These are phyloP conservation scores for Psilocybe azurescens DNA, from an alignment of 768 basidiomycete species.

Conservation along the genomic window DNA sequence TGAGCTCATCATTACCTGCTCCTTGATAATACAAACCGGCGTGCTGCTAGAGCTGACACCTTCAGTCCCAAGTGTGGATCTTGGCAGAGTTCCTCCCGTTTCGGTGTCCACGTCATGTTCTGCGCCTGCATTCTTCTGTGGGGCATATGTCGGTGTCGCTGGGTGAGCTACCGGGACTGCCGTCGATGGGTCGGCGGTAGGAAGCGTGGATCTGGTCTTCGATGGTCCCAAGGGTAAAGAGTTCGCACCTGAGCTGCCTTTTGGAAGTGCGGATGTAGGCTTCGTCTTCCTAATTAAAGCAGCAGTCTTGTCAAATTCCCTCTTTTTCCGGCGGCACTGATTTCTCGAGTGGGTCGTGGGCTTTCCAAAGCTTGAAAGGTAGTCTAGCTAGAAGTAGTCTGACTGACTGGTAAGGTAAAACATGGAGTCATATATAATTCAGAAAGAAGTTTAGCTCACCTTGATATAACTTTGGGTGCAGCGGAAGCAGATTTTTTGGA, in stretches of 20 bases:
- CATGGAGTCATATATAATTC: no score
- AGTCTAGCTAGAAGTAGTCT: no score
- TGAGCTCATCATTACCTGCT: constrained; percentile 51
- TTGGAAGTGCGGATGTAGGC: constrained; percentile 18
- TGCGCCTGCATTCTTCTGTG: no score
- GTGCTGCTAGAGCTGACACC: background rate
- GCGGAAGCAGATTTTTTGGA: constrained; percentile 20
- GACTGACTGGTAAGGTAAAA: no score
- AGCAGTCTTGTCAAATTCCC: constrained; percentile 26
- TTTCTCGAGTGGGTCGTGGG: constrained; percentile 63
- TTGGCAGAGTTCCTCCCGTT: no score
- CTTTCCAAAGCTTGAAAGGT: constrained; percentile 53
- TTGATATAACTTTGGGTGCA: background rate
- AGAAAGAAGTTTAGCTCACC: background rate
- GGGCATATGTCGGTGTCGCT: no score
- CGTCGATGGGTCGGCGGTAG: background rate
- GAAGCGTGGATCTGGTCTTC: background rate
- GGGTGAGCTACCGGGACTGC: background rate
- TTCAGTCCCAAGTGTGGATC: background rate
- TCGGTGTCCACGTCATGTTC: no score
- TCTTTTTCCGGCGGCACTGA: constrained; percentile 56
- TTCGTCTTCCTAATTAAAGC: background rate
- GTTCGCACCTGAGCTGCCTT: constrained; percentile 46
- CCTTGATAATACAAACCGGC: constrained; percentile 19
- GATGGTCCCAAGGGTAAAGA: constrained; percentile 44